Percentiles rank a stretch among this genome's conserved stretches.
These are phyloP conservation scores for Verticillium dahliae DNA, from an alignment of 2,329 filamentous ascomycete species.

Conservation along the genomic window DNA sequence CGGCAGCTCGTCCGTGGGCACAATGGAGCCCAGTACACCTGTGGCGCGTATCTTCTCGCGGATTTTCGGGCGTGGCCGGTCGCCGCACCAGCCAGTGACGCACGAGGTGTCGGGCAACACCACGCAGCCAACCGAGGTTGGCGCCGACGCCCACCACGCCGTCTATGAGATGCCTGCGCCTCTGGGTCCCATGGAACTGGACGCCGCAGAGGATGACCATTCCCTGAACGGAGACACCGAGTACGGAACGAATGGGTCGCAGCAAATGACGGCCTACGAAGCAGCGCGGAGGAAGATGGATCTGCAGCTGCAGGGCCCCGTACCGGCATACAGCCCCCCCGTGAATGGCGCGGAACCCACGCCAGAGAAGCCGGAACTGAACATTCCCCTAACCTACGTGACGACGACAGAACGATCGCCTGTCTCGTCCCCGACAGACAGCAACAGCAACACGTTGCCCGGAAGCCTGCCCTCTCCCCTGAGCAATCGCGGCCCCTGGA, in stretches of 20 bases:
- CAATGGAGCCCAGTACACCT: conserved; percentile 26
- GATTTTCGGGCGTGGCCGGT: conserved; percentile 28
- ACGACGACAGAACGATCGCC: conserved; percentile 13
- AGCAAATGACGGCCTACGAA: conserved; percentile 42
- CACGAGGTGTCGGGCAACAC: conserved; percentile 20
- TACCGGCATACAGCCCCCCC: conserved; percentile 41
- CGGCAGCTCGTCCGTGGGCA: conserved; percentile 24
- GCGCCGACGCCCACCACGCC: conserved; percentile 36
- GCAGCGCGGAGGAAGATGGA: conserved; percentile 42
- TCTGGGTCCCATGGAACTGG: conserved; percentile 40
- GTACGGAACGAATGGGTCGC: conserved; percentile 30
- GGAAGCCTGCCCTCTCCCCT: conserved; percentile 41
- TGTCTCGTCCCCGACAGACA: conserved; percentile 19
- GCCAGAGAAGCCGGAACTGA: conserved; percentile 23
- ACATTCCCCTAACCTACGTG: neutral
- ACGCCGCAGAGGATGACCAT: conserved; percentile 30
- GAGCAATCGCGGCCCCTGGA: conserved; percentile 38
- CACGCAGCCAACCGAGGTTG: conserved; percentile 30
- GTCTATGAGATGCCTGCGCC: conserved; percentile 46
- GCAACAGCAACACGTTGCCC: conserved; percentile 29
- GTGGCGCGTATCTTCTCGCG: conserved; percentile 35
- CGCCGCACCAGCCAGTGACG: conserved; percentile 6
- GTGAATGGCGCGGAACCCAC: conserved; percentile 16
- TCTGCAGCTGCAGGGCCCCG: conserved; percentile 41
- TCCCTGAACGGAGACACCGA: conserved; percentile 32